These are phyloP conservation scores for Nemania sp. DNA, from an alignment of 2,329 filamentous ascomycete genomes.

Conservation along the genomic window DNA sequence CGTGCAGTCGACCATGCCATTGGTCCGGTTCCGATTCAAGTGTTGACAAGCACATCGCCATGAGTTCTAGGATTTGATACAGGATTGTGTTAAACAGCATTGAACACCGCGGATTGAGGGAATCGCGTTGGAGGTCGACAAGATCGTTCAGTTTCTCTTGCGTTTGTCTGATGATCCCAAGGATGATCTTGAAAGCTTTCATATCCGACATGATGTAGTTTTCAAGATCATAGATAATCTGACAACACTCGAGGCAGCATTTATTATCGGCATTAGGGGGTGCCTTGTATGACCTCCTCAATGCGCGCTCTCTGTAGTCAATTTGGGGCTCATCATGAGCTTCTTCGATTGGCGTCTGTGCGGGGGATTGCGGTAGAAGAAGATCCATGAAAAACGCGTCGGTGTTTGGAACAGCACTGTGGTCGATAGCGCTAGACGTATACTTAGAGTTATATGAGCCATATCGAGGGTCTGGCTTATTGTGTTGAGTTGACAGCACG, in stretches of 20 bases:
- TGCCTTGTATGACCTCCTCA: background rate
- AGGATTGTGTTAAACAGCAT: conserved; percentile 31
- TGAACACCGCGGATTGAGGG: conserved; percentile 27
- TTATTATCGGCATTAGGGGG: conserved; percentile 24
- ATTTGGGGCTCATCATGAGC: background rate
- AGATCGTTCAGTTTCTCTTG: conserved; percentile 20
- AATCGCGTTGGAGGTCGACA: conserved; percentile 18
- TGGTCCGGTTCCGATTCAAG: conserved; percentile 3
- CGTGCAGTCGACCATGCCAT: background rate
- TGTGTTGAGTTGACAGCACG: background rate
- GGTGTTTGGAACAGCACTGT: background rate
- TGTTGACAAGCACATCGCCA: conserved; percentile 20
- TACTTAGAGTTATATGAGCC: no score
- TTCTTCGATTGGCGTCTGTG: background rate
- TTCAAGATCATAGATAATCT: conserved; percentile 35
- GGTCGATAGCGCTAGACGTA: no score
- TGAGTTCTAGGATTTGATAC: conserved; percentile 34
- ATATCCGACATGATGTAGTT: conserved; percentile 31
- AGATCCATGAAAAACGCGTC: background rate
- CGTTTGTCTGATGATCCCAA: conserved; percentile 20
- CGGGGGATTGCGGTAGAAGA: background rate
- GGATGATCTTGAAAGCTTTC: conserved; percentile 27
- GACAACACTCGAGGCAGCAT: conserved; percentile 30
- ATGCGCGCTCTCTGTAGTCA: background rate
- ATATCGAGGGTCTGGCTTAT: background rate